Percentiles rank a stretch among this genome's conserved stretches.
phyloP scores from a whole-genome alignment of 1,139 yeast species.

The Hyphopichia wangnamkhiaoensis region DNA sequence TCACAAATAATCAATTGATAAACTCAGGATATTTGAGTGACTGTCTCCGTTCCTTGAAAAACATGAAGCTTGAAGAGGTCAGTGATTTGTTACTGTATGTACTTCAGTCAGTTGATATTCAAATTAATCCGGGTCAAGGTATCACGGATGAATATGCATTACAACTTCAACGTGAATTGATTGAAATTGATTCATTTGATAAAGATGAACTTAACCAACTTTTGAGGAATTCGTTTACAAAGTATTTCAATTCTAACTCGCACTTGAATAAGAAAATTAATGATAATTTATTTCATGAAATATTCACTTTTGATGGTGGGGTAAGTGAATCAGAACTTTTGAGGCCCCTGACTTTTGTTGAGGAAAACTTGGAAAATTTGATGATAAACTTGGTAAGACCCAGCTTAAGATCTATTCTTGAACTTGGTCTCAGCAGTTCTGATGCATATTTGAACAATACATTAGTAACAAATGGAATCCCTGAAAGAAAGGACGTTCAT shows the following conservation, averaged over 20 bases:
- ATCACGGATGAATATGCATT: constrained; percentile 1
- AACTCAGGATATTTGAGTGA: constrained; percentile 18
- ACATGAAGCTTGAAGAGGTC: constrained; percentile 1
- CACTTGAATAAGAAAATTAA: constrained; percentile 23
- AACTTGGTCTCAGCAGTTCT: constrained; percentile 32
- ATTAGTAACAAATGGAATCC: constrained; percentile 14
- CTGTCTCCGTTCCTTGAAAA: constrained; percentile 6
- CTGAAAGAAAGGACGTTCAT: constrained; percentile 3
- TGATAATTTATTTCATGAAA: constrained; percentile 36
- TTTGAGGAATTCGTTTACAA: not conserved
- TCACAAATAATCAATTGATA: constrained; percentile 22
- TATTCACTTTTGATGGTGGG: constrained; percentile 41
- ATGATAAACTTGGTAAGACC: constrained; percentile 45
- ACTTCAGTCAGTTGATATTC: not conserved
- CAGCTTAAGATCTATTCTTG: constrained; percentile 32
- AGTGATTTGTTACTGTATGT: not conserved
- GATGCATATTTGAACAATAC: constrained; percentile 28
- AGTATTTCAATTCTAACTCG: constrained; percentile 17
- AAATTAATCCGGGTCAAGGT: not conserved
- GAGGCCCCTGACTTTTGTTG: constrained; percentile 22
- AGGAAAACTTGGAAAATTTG: constrained; percentile 41
- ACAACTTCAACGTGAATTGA: constrained; percentile 1
- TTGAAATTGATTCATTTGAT: not conserved
- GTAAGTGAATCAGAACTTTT: constrained; percentile 16
- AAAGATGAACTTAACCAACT: not conserved